Conservation (phyloP, 2,329 filamentous ascomycete species). For the Calonectria multiphialidica region DNA sequence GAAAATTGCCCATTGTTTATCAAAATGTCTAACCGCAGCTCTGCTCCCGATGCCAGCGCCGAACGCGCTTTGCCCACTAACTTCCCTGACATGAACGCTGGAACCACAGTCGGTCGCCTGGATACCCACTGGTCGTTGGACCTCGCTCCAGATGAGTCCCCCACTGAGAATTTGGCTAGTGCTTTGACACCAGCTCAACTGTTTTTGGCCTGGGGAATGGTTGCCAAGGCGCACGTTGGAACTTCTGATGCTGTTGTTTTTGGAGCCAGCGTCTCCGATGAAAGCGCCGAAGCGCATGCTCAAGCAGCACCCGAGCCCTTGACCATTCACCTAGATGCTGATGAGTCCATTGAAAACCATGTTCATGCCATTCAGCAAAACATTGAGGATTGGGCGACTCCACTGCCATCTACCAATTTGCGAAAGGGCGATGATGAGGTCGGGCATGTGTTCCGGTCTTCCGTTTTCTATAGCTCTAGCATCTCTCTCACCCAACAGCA, state of each 20-base stretch:
- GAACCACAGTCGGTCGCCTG: background rate
- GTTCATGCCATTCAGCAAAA: background rate
- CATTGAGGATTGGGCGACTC: background rate
- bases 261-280: background rate
- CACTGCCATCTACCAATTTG: background rate
- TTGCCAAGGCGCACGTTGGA: background rate
- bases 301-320: background rate
- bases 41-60: background rate
- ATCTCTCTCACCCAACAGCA: background rate
- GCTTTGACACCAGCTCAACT: background rate
- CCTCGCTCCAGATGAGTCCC: background rate
- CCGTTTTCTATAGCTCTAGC: background rate
- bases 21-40: background rate
- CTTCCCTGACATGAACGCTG: background rate
- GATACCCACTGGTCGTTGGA: slow-evolving; percentile 1
- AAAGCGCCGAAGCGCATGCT: background rate
- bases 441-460: background rate
- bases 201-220: background rate
- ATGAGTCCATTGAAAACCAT: background rate
- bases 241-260: background rate
- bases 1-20: background rate
- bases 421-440: background rate
- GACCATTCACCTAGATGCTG: background rate
- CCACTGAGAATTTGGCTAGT: background rate
- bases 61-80: background rate